Percentiles rank a stretch among this genome's conserved stretches.
Evolutionary conservation across 352 stramenopile genomes (phyloP).

Genomic region (Phytophthora aleatoria): DNA sequence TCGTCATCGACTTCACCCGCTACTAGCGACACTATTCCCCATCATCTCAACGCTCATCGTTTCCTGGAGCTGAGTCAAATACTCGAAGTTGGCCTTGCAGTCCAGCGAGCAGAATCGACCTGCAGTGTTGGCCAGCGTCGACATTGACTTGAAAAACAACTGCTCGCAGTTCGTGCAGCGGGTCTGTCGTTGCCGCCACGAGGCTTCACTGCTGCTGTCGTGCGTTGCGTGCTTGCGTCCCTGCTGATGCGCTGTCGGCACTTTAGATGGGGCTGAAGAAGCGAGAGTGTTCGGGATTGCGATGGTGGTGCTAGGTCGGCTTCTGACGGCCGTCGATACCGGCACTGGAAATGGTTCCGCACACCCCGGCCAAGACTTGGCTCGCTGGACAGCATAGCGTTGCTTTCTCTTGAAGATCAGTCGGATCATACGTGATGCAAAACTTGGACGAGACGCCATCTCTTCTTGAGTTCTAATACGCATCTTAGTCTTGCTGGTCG

Average conservation of each 20-base stretch:
- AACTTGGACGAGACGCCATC: conserved; percentile 6
- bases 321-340: neutral
- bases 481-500: neutral
- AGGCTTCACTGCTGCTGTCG: neutral
- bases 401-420: conserved; percentile 8
- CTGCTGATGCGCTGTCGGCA: neutral
- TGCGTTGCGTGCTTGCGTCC: neutral
- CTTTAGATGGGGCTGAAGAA: neutral
- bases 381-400: neutral
- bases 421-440: conserved; percentile 15
- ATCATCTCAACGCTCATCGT: too few relatives aligned
- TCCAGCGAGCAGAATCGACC: conserved; percentile 50
- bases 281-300: conserved; percentile 5
- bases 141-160: conserved; percentile 33
- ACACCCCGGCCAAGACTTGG: conserved; percentile 26
- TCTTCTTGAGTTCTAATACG: neutral
- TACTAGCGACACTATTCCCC: too few relatives aligned
- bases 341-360: neutral
- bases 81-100: conserved; percentile 47
- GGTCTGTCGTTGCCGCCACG: conserved; percentile 21
- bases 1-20: too few relatives aligned
- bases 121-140: conserved; percentile 4
- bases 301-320: conserved; percentile 12
- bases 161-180: conserved; percentile 25
- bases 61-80: conserved; percentile 21